Percentiles rank a stretch among this genome's conserved stretches.
Evolutionary conservation across 2,329 filamentous ascomycete genomes (phyloP).

Genomic region (Tolypocladium ovalisporum): DNA sequence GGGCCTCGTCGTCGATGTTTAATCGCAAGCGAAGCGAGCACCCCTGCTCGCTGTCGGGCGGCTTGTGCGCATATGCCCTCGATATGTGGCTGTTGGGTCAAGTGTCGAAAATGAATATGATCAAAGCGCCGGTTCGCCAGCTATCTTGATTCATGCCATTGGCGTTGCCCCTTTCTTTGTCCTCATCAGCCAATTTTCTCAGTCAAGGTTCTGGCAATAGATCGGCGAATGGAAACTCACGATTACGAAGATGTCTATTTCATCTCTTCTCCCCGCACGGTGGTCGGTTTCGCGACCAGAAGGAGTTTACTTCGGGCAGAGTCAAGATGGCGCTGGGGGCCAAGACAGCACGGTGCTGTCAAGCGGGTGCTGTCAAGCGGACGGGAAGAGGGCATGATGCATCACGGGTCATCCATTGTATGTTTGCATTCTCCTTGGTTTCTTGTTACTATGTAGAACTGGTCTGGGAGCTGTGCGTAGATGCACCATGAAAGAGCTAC

Average conservation of each 20-base stretch:
- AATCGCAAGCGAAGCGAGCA: background rate
- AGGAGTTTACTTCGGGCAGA: conserved; percentile 1
- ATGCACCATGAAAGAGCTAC: background rate
- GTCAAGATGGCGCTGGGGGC: background rate
- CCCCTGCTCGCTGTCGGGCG: background rate
- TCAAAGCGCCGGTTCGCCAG: background rate
- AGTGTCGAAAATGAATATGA: background rate
- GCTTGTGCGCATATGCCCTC: background rate
- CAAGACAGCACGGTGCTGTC: background rate
- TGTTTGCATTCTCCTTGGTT: background rate
- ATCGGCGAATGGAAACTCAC: background rate
- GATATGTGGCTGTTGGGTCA: background rate
- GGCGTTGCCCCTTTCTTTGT: background rate
- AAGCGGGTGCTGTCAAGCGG: background rate
- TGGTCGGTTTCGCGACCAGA: background rate
- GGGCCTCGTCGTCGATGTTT: background rate
- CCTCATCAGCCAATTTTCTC: background rate
- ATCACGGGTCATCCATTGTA: background rate
- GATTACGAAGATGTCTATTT: background rate
- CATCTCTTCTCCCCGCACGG: background rate
- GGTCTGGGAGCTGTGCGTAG: background rate
- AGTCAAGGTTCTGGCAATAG: background rate
- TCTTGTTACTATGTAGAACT: background rate
- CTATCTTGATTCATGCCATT: too few species aligned
- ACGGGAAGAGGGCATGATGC: background rate